These are phyloP conservation scores for Neurospora sp. DNA, from an alignment of 495 filamentous ascomycete genomes.

Conservation along the genomic window DNA sequence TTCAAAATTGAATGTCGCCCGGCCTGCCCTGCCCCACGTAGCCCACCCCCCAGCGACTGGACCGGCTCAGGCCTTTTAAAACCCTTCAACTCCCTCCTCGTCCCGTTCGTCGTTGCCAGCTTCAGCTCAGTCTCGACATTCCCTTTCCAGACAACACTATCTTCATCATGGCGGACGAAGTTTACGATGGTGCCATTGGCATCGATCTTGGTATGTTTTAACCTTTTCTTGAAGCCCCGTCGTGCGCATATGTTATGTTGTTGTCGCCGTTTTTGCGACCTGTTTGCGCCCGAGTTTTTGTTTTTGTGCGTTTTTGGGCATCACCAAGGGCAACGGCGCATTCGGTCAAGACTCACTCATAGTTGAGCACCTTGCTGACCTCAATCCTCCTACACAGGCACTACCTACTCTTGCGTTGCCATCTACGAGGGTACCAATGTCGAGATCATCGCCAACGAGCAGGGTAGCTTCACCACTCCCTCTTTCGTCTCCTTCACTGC, in stretches of 20 bases:
- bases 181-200: slow-evolving; percentile 98
- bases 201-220: slow-evolving; percentile 85
- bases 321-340: slow-evolving; percentile 1
- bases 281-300: not conserved
- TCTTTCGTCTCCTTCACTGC: slow-evolving; percentile 99
- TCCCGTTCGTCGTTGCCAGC: slow-evolving; percentile 16
- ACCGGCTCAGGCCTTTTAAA: not conserved
- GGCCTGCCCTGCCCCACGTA: slow-evolving; percentile 25
- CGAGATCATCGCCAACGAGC: slow-evolving; percentile 99
- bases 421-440: slow-evolving; percentile 99
- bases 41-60: slow-evolving; percentile 1
- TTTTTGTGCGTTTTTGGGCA: not conserved
- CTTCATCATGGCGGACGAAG: slow-evolving; percentile 70
- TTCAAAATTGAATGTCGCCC: slow-evolving; percentile 18
- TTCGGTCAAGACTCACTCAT: slow-evolving; percentile 4
- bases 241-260: not conserved
- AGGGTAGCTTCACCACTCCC: slow-evolving; percentile 96
- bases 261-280: not conserved
- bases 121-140: slow-evolving; percentile 16
- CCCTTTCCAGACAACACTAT: slow-evolving; percentile 7
- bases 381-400: slow-evolving; percentile 46
- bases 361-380: not conserved
- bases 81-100: slow-evolving; percentile 4
- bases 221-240: not conserved
- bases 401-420: slow-evolving; percentile 99